Evolutionary conservation across 2,329 filamentous ascomycete genomes (phyloP).

Genomic region (Colletotrichum eleusines): DNA sequence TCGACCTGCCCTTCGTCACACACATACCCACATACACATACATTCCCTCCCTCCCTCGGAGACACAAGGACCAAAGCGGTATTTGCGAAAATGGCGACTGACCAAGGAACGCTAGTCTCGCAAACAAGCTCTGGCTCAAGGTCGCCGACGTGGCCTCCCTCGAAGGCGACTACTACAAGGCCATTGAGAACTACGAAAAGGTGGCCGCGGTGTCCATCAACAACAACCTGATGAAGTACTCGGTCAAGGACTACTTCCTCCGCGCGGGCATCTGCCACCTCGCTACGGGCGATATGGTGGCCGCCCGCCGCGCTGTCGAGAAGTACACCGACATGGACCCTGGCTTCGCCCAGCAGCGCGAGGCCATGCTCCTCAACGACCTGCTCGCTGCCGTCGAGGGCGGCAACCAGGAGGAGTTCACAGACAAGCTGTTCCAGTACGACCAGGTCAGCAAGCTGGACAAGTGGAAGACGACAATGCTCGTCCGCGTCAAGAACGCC

Average conservation of each 20-base stretch:
- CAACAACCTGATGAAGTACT: slow-evolving; percentile 94
- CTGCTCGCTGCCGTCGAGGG: slow-evolving; percentile 80
- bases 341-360: slow-evolving; percentile 80
- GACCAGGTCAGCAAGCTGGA: slow-evolving; percentile 94
- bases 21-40: neutral
- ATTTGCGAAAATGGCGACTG: neutral
- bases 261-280: slow-evolving; percentile 95
- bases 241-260: slow-evolving; percentile 94
- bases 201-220: slow-evolving; percentile 82
- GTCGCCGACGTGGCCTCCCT: slow-evolving; percentile 88
- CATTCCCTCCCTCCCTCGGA: neutral
- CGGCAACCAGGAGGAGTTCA: slow-evolving; percentile 84
- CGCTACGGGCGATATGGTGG: slow-evolving; percentile 78
- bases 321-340: slow-evolving; percentile 85
- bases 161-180: slow-evolving; percentile 85
- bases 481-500: slow-evolving; percentile 84
- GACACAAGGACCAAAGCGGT: neutral
- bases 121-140: slow-evolving; percentile 95
- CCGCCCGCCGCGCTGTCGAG: slow-evolving; percentile 82
- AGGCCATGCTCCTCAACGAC: slow-evolving; percentile 85
- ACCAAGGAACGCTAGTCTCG: slow-evolving; percentile 67
- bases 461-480: slow-evolving; percentile 94
- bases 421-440: slow-evolving; percentile 88
- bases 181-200: slow-evolving; percentile 85
- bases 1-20: slow-evolving; percentile 43